Evolutionary conservation across 2,329 filamentous ascomycete species (phyloP).

Genomic region (Periconia sp.): DNA sequence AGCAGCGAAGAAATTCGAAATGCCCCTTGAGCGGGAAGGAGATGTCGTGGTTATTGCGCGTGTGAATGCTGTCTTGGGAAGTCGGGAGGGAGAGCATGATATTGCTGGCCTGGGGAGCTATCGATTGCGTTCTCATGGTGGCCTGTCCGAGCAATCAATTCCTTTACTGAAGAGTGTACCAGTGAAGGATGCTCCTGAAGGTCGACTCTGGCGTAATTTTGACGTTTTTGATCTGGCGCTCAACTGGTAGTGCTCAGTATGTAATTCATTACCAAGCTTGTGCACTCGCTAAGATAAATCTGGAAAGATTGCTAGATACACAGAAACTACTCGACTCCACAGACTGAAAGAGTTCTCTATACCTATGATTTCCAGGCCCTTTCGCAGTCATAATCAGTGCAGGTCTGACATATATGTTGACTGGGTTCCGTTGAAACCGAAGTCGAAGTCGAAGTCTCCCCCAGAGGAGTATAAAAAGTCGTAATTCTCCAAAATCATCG

Average conservation of each 20-base stretch:
- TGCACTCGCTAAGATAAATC: background rate
- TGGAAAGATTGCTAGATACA: background rate
- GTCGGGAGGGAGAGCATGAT: slow-evolving; percentile 43
- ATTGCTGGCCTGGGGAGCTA: slow-evolving; percentile 40
- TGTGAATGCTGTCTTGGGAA: slow-evolving; percentile 48
- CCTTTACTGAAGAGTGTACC: slow-evolving; percentile 45
- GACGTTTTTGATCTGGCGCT: slow-evolving; percentile 49
- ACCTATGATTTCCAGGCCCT: no score
- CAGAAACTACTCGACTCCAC: background rate
- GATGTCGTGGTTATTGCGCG: slow-evolving; percentile 49
- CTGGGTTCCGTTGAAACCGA: no score
- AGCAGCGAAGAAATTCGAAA: slow-evolving; percentile 44
- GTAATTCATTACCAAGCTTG: no score
- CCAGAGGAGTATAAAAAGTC: no score
- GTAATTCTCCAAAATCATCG: no score
- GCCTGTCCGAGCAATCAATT: slow-evolving; percentile 48
- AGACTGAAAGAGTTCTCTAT: background rate
- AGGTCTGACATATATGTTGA: no score
- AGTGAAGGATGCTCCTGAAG: slow-evolving; percentile 7
- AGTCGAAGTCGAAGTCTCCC: no score
- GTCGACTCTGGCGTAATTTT: slow-evolving; percentile 46
- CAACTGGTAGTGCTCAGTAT: slow-evolving; percentile 23
- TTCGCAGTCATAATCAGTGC: no score
- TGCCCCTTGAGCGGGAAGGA: slow-evolving; percentile 50
- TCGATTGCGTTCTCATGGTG: slow-evolving; percentile 50